A percentile compares a stretch with the other conserved stretches of the same genome.
Evolutionary conservation across 495 filamentous ascomycete genomes (phyloP).

Genomic region (Lasiosphaeria ovina): DNA sequence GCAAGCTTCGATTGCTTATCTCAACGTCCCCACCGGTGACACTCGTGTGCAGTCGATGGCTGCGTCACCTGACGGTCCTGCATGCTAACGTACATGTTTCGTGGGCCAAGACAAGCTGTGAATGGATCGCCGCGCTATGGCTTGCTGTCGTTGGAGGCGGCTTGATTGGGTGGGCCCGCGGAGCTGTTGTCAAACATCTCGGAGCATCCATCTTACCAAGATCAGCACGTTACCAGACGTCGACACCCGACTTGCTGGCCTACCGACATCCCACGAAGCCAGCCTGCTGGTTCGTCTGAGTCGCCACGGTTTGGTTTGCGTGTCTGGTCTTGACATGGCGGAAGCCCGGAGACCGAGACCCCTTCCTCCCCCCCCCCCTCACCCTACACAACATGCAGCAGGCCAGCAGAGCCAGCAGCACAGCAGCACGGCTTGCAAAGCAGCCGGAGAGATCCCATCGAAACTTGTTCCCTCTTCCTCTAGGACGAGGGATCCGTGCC

Average conservation of each 20-base stretch:
- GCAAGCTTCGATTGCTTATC: conserved; percentile 11
- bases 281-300: not conserved
- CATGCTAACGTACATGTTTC: conserved; percentile 17
- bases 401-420: no score
- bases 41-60: conserved; percentile 15
- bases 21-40: conserved; percentile 1
- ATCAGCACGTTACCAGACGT: not conserved
- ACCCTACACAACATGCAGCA: not conserved
- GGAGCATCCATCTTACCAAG: not conserved
- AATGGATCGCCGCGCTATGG: conserved; percentile 20
- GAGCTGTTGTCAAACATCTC: conserved; percentile 4
- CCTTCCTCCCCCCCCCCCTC: not conserved
- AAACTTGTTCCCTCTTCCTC: no score
- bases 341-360: not conserved
- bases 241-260: not conserved
- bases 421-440: no score
- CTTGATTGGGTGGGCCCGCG: conserved; percentile 9
- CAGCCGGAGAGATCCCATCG: no score
- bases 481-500: no score
- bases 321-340: not conserved
- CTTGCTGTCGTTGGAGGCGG: conserved; percentile 2
- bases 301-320: not conserved
- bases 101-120: conserved; percentile 14
- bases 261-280: not conserved
- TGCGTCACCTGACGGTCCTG: conserved; percentile 33